phyloP scores from a whole-genome alignment of 805 yeast species.

The Dipodascopsis uninucleata region DNA sequence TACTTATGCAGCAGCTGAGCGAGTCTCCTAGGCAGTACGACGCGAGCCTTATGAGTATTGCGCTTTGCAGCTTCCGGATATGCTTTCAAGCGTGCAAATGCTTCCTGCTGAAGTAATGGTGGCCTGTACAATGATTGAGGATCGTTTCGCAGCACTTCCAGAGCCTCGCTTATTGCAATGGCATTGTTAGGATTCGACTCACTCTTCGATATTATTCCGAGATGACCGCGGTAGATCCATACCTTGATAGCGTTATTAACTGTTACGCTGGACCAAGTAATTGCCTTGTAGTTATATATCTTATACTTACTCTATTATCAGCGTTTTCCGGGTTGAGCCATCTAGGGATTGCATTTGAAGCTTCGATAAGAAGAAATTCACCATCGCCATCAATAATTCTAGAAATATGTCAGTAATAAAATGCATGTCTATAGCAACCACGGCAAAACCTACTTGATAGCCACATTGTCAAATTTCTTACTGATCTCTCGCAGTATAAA shows the following conservation, averaged over 20 bases:
- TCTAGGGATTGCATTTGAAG: constrained; percentile 45
- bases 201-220: constrained; percentile 24
- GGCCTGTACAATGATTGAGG: constrained; percentile 4
- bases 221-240: constrained; percentile 30
- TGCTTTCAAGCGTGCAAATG: constrained; percentile 13
- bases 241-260: constrained; percentile 41
- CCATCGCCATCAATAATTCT: constrained; percentile 50
- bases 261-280: constrained; percentile 35
- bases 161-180: constrained; percentile 8
- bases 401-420: no score
- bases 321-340: constrained; percentile 49
- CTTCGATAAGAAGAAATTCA: constrained; percentile 53
- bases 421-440: no score
- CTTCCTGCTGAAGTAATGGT: constrained; percentile 9
- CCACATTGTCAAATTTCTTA: constrained; percentile 16
- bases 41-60: constrained; percentile 27
- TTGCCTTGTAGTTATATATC: constrained; percentile 35
- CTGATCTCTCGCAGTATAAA: constrained; percentile 29
- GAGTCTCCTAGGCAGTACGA: constrained; percentile 27
- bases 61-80: constrained; percentile 24
- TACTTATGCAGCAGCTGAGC: constrained; percentile 28
- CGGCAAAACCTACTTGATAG: constrained; percentile 21
- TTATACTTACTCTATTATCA: constrained; percentile 45
- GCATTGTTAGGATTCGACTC: constrained; percentile 3
- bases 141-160: constrained; percentile 3